Evolutionary conservation across 768 basidiomycete species (phyloP), one percentile per base, ranked within the genome.

Genomic region (Chalciporus pseudorubinellus): DNA sequence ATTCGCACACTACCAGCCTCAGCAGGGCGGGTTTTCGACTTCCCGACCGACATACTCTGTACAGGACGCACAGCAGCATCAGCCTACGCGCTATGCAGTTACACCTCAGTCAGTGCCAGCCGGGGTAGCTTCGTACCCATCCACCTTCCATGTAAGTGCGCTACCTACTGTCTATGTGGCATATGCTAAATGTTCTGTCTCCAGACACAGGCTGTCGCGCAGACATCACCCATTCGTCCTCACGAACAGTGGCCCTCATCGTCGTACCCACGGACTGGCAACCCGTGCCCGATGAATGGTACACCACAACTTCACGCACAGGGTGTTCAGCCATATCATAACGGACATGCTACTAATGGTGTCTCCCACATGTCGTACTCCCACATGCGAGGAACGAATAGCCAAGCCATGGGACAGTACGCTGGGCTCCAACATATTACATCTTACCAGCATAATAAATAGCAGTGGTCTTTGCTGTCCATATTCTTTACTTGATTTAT

Each of bases 1-100:
- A 10, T 71, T 71, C 53, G 69, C 70, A 24, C 70, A 71, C 41
- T 71, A 71, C 58, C 71, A 71, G 19, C 70, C 70, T 11, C 67
- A 70, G 34, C 71, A 66, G 53, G 69, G 68, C 16, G 72, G 67
- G 9, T 71, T 71, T 34, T 65, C 70, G 11, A 69, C 69, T 24
- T 61, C 68, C 44, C 59, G 60, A 21, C 70, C 70, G 19, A 64
- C 70, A 2, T 62, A 65, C 47, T 48, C 60, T 0, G 45, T 60
- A 26, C 58, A 63, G 39, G 65, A 69, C 4, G 44, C 43, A 3
- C 53, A 51, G 28, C 10, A 51, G 16, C 38, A 56, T 34, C 68
- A 57, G 20, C 59, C 57, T 9, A 21, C 52, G 34, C 59, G 53
- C 13, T 64, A 60, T 36, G 45, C 56, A 41, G 39, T 52, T 36